Base-by-base conservation (phyloP, 306 rosid species). In the Vigna hirtella region DNA sequence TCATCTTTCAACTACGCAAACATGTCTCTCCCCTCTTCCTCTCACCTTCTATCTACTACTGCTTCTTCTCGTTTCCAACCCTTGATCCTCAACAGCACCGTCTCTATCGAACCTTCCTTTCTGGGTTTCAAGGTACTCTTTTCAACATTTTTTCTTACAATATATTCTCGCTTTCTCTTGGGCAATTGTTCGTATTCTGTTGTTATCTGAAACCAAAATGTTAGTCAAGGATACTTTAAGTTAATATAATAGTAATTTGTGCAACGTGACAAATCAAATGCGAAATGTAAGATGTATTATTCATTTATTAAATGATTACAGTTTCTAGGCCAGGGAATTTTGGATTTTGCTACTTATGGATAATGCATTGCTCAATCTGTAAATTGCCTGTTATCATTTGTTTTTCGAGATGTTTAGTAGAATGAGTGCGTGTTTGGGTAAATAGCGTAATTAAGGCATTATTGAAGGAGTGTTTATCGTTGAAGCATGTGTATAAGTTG, bases 21-120 rank as follows among this genome's bases (percentile, higher is more conserved):
- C 58, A 91, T 93, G 97, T 81, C 86, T 71, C 71, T 87, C 52
- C 78, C 77, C 3, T 80, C 13, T 82, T 77, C 88, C 32, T 88
- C 88, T 67, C 81, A 76, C 81, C 83, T 88, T 62, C 38, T 88
- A 50, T 85, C 93, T 59, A 74, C 82, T 5, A 42, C 74, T 40
- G 22, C 93, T 40, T 82, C 88, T 56, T 16, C 84, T 76, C 84
- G 73, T 52, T 83, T 87, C 77, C 90, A 70, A 36, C 74, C 71
- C 82, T 24, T 88, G 36, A 20, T 78, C 8, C 73, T 66, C 83
- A 78, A 43, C 74, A 76, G 34, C 40, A 62, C 77, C n/a, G 68
- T 72, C 67, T 55, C 69, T 50, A 57, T 53, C 20, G 73, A 80
- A 63, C 75, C 85, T 59, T 72, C 85, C 52, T 59, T 80, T 66